Evolutionary conservation across 2,329 filamentous ascomycete genomes (phyloP).

Genomic region (Hypocreales sp.): DNA sequence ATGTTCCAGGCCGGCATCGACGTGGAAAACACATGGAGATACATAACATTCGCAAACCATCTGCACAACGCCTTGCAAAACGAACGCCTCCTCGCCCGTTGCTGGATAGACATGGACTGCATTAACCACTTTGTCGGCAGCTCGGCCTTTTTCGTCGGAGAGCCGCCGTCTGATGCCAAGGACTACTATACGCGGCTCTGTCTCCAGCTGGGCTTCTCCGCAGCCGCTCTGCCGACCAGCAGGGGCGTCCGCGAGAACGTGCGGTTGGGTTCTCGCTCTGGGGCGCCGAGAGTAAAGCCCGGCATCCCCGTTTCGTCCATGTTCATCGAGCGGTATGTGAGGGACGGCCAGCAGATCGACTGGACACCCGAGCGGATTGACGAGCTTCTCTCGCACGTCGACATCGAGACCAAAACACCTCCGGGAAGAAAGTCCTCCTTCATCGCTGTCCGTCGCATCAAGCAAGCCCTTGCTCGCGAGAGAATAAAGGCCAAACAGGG

Average conservation of each 20-base stretch:
- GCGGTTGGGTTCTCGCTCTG: constrained; percentile 7
- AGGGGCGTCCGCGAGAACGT: constrained; percentile 1
- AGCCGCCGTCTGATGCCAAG: constrained; percentile 11
- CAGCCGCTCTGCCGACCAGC: constrained; percentile 2
- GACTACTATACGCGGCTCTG: constrained; percentile 21
- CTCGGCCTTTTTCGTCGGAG: constrained; percentile 20
- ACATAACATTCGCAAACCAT: constrained; percentile 20
- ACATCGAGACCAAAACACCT: constrained; percentile 6
- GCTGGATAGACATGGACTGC: constrained; percentile 26
- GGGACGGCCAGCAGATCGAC: constrained; percentile 8
- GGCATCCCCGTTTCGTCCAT: constrained; percentile 16
- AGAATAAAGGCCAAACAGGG: background rate
- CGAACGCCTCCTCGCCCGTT: constrained; percentile 10
- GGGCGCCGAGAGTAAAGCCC: constrained; percentile 13
- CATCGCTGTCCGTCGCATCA: too few species aligned
- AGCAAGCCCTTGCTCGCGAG: too few species aligned
- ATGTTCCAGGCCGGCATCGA: constrained; percentile 16
- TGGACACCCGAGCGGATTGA: constrained; percentile 19
- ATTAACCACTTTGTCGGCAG: constrained; percentile 11
- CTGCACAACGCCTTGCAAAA: constrained; percentile 23
- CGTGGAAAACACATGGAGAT: constrained; percentile 21
- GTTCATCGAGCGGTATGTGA: constrained; percentile 19
- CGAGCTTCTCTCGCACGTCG: constrained; percentile 16
- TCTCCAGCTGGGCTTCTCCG: constrained; percentile 21
- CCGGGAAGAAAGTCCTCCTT: too few species aligned